Evolutionary conservation across 2,329 filamentous ascomycete species (phyloP), one percentile per base, ranked within the genome.

Genomic region (Aspergillus pseudoglaucus): DNA sequence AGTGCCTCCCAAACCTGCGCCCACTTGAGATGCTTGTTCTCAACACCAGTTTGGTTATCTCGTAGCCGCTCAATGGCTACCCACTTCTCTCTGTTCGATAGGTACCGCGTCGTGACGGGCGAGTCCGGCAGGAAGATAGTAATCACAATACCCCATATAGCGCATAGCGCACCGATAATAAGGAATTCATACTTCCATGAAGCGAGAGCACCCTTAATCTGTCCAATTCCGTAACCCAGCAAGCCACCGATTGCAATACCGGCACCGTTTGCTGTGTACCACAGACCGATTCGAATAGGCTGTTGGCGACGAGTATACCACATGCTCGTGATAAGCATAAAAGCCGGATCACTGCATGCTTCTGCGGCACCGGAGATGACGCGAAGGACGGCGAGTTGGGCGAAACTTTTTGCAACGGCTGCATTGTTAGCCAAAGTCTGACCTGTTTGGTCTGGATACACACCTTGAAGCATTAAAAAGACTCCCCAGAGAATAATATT

Each of bases 281-380:
- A 63, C 3, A 60, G 45, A 3, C 57, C 57, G 30, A 60, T 59
- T 14, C 62, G 54, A 6, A 56, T 53, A 3, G 56, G 58, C 37
- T 64, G 60, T 42, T 65, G 47, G 1, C 46, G 27, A 4, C 55
- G 49, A 6, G 51, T 57, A 38, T 57, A 59, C 42, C 52, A 58
- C 40, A 53, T 56, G 4, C 49, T 47, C 2, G 49, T 50, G 23
- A 82, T 76, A 1, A 83, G 61, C 69, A 83, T 80, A 48, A 82
- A 80, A 0, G 72, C 73, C 0, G 79, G 79, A 52, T 54, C 48
- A 48, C 48, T 51, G 53, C 47, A 57, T 2, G 77, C 75, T 58
- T 80, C 78, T 3, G 72, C 70, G 6, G 76, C 67, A 4, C 77
- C 78, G 1, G 77, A 72, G n/a, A 81, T 67, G 35, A 77, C 75